Evolutionary conservation across 192 early-diverging fungal genomes (phyloP).

Genomic region (Podila clonocystis): DNA sequence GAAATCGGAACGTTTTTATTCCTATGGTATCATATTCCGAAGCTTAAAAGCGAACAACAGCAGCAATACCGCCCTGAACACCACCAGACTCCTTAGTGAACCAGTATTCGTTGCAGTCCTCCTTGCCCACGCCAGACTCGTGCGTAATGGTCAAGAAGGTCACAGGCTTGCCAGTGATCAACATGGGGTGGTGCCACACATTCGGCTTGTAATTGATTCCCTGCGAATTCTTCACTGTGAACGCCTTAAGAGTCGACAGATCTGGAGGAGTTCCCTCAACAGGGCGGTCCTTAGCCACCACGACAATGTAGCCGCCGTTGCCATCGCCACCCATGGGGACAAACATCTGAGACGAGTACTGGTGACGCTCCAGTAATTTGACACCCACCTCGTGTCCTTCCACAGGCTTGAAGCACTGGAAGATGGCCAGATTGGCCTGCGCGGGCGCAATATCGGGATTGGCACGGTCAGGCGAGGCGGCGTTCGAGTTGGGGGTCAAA

Average conservation of each 20-base stretch:
- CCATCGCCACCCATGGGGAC: conserved; percentile 73
- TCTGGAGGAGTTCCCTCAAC: conserved; percentile 73
- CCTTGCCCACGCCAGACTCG: conserved; percentile 76
- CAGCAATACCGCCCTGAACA: conserved; percentile 21
- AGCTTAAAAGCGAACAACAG: conserved; percentile 22
- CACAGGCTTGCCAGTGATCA: conserved; percentile 59
- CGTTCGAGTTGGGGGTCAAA: conserved; percentile 17
- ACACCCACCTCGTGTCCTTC: conserved; percentile 63
- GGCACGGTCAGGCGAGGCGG: conserved; percentile 36
- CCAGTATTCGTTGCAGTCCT: conserved; percentile 77
- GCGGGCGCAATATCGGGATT: conserved; percentile 15
- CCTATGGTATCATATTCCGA: neutral
- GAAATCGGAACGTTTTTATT: neutral
- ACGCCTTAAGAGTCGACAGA: conserved; percentile 75
- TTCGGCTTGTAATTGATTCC: conserved; percentile 86
- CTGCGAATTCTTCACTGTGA: conserved; percentile 74
- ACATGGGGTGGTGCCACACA: conserved; percentile 94
- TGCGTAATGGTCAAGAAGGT: conserved; percentile 82
- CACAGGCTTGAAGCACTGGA: conserved; percentile 61
- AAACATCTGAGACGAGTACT: conserved; percentile 87
- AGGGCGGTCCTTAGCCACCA: conserved; percentile 79
- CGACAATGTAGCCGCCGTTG: conserved; percentile 74
- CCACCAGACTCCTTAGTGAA: conserved; percentile 37
- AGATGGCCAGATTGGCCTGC: conserved; percentile 77
- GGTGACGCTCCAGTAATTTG: conserved; percentile 85